Evolutionary conservation across 352 stramenopile species (phyloP).

Genomic region (Pseudoperonospora humuli): DNA sequence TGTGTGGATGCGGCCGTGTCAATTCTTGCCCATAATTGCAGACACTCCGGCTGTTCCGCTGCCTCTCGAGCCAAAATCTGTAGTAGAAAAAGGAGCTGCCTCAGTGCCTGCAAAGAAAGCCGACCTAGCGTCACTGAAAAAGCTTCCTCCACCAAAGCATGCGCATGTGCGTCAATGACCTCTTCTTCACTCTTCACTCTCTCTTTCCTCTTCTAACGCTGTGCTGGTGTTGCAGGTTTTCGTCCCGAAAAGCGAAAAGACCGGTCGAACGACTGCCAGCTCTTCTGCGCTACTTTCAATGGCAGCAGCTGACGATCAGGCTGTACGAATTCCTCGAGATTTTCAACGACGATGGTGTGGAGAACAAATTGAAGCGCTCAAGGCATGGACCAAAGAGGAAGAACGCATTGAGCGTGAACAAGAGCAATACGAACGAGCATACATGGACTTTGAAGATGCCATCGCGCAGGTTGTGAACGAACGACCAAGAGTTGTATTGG

Average conservation of each 20-base stretch:
- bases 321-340: too few relatives aligned
- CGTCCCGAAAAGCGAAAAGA: too few relatives aligned
- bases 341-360: constrained; percentile 65
- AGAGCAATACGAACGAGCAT: constrained; percentile 39
- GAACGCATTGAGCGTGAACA: constrained; percentile 39
- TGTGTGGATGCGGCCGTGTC: constrained; percentile 52
- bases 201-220: too few relatives aligned
- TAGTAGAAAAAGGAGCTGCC: constrained; percentile 32
- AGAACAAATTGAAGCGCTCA: constrained; percentile 41
- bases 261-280: too few relatives aligned
- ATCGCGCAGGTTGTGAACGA: constrained; percentile 71
- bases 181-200: too few relatives aligned
- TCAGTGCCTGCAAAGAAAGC: constrained; percentile 12
- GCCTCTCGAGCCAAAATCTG: constrained; percentile 25
- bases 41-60: constrained; percentile 18
- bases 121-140: too few relatives aligned
- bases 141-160: too few relatives aligned
- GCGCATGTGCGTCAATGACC: too few relatives aligned
- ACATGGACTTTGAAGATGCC: constrained; percentile 69
- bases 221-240: too few relatives aligned
- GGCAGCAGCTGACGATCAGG: too few relatives aligned
- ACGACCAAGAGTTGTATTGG: constrained; percentile 36
- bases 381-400: constrained; percentile 48
- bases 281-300: too few relatives aligned
- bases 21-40: constrained; percentile 48